A percentile compares a stretch with the other conserved stretches of the same genome.
Conservation (phyloP, 2,329 filamentous ascomycete genomes). For the Didymella glomerata region DNA sequence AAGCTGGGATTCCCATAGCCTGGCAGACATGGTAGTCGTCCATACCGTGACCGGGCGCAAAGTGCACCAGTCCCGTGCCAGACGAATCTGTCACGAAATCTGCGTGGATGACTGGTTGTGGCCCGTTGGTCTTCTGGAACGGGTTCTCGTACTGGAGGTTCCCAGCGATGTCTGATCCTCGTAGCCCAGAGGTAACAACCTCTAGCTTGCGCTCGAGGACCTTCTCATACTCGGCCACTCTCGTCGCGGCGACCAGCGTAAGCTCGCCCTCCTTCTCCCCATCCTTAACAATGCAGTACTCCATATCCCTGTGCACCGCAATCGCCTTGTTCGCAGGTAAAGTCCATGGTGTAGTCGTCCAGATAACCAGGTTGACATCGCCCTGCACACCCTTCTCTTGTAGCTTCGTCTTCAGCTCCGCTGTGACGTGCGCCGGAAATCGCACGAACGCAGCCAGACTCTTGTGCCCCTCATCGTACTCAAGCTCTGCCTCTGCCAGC, state of each 20-base stretch:
- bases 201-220: constrained; percentile 48
- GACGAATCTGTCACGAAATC: constrained; percentile 89
- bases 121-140: constrained; percentile 67
- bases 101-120: constrained; percentile 79
- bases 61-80: constrained; percentile 94
- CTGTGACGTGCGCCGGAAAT: constrained; percentile 69
- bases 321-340: constrained; percentile 92
- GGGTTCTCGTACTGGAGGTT: constrained; percentile 73
- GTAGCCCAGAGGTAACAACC: constrained; percentile 65
- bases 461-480: constrained; percentile 78
- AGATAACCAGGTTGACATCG: constrained; percentile 80
- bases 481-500: constrained; percentile 83
- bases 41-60: constrained; percentile 94
- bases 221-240: constrained; percentile 64
- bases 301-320: constrained; percentile 76
- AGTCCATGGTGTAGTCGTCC: constrained; percentile 99
- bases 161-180: constrained; percentile 71
- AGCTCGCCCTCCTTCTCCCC: constrained; percentile 57
- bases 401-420: constrained; percentile 50
- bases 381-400: constrained; percentile 19
- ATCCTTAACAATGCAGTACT: constrained; percentile 72
- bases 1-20: constrained; percentile 72
- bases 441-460: constrained; percentile 80
- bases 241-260: constrained; percentile 75
- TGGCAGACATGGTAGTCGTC: constrained; percentile 91